These are phyloP conservation scores for Linderniella brevidens DNA, from an alignment of 257 asterid species.

Conservation along the genomic window DNA sequence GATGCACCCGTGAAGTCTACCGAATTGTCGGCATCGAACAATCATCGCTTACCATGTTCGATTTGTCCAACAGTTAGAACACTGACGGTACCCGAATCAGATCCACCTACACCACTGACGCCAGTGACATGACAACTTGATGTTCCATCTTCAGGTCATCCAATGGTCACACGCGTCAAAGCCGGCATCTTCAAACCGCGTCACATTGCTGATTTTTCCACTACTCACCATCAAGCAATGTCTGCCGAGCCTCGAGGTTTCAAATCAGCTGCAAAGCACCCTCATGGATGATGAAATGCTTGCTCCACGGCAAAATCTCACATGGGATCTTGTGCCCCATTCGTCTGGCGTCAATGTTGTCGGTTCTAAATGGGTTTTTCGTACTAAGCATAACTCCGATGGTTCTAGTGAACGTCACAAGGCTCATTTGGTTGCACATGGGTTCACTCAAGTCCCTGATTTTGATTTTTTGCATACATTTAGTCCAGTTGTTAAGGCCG, in stretches of 20 bases:
- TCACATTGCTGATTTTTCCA: background rate
- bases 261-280: background rate
- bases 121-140: background rate
- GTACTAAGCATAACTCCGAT: too few species aligned
- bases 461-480: background rate
- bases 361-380: background rate
- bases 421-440: background rate
- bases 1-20: background rate
- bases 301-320: background rate
- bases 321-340: background rate
- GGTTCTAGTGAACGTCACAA: background rate
- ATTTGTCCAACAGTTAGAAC: background rate
- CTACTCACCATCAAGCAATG: background rate
- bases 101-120: background rate
- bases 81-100: background rate
- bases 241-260: background rate
- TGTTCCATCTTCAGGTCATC: background rate
- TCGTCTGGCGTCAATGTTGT: too few species aligned
- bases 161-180: too few species aligned
- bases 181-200: background rate
- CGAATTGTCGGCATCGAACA: background rate
- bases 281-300: constrained; percentile 1
- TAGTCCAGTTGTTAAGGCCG: background rate
- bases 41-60: background rate
- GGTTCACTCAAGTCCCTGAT: background rate